Conservation (phyloP, 345 rosid species). For the Raphanus sativus region DNA sequence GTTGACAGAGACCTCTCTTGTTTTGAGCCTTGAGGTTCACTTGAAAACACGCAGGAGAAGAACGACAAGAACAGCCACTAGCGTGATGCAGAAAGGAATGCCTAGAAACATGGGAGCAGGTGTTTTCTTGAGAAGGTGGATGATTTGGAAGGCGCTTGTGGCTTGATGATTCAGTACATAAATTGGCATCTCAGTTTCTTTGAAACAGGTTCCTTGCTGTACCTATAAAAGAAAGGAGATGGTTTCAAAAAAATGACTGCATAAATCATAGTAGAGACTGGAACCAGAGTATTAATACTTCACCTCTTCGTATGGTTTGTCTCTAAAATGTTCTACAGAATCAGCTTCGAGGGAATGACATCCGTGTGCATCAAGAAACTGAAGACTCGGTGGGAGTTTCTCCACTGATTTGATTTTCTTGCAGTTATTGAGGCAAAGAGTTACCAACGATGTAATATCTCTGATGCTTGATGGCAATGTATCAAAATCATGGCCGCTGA, state of each 20-base stretch:
- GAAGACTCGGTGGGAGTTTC: not conserved
- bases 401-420: not conserved
- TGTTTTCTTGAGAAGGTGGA: not conserved
- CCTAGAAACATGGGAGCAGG: not conserved
- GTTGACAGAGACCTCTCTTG: not conserved
- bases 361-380: conserved; percentile 11
- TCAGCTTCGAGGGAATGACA: conserved; percentile 11
- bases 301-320: not conserved
- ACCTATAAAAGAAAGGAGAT: not conserved
- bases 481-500: conserved; percentile 20
- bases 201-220: not conserved
- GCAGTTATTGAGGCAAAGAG: conserved; percentile 2
- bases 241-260: not conserved
- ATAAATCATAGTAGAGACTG: not conserved
- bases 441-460: not conserved
- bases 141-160: not conserved
- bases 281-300: not conserved
- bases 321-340: not conserved
- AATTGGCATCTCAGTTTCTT: not conserved
- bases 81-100: not conserved
- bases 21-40: not conserved
- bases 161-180: not conserved
- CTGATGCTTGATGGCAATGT: conserved; percentile 6
- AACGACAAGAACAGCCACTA: not conserved
- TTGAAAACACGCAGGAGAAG: not conserved